phyloP scores from a whole-genome alignment of 139 green algal species.

The Micractinium sp. region DNA sequence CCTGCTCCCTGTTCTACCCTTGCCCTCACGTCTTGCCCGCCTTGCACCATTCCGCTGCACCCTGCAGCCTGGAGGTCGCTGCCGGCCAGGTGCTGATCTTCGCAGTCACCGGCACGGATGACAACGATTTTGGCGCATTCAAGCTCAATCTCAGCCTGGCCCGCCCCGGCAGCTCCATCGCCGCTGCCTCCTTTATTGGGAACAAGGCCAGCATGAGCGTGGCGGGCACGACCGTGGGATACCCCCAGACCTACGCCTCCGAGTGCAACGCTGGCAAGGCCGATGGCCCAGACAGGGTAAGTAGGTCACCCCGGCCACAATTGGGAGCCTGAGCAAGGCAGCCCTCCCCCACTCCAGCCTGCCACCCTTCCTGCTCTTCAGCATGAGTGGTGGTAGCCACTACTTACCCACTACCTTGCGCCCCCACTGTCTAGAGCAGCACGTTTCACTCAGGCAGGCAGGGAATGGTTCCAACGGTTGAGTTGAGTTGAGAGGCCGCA shows the following conservation, averaged over 20 bases:
- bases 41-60: too few species aligned
- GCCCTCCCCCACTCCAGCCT: too few species aligned
- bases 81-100: background rate
- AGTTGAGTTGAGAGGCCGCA: too few species aligned
- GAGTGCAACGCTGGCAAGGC: background rate
- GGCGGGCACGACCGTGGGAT: background rate
- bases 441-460: too few species aligned
- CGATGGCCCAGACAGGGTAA: background rate
- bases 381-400: too few species aligned
- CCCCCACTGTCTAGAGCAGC: too few species aligned
- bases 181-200: background rate
- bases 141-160: background rate
- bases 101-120: background rate
- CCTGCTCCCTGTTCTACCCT: background rate
- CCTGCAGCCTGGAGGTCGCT: too few species aligned
- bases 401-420: background rate
- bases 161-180: background rate
- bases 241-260: background rate
- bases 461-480: too few species aligned
- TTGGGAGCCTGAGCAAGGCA: too few species aligned
- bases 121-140: background rate
- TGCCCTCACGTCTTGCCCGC: too few species aligned
- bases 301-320: too few species aligned
- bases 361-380: background rate
- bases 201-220: background rate